Base-by-base conservation (phyloP, 139 green algal genomes). In the Volvox reticuliferus region DNA sequence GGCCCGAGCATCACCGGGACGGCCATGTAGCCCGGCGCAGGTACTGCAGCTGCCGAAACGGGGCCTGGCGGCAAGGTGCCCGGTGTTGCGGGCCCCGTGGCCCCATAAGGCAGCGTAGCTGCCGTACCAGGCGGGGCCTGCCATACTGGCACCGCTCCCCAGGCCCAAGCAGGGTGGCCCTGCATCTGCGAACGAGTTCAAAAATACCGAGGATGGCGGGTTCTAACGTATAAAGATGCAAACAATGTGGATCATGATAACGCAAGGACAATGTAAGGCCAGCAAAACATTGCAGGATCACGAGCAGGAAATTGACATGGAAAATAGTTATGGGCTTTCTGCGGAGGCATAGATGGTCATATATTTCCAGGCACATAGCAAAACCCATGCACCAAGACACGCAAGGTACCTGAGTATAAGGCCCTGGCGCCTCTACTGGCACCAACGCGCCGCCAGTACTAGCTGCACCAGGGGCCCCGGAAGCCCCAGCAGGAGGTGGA, bases 111-210 rank as follows among this genome's bases (percentile, higher is more conserved):
- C 84, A 81, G 32, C 78, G 37, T 26, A 16, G 36, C 78, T 19
- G 78, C 36, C 19, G 78, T 61, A 26, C 81, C 81, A 35, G 63
- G 82, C 1, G 67, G 13, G 28, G 85, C 44, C n/a, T 75, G 86
- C 86, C 86, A 90, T 12, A 90, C 19, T 2, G 86, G 86, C 86
- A 90, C 82, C 20, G 50, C 32, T 17, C 73, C 73, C 86, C 86
- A 90, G 13, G 26, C 86, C 86, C 86, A 90, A 1, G 30, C 24
- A 1, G 24, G 71, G 3, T 89, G 69, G 0, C 69, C 69, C 5
- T 28, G 37, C 13, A 89, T 55, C 62, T 87, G 81, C n/a, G 2
- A 44, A 36, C 12, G 22, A 36, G 44, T 55, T 55, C 44, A 55
- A 14, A 55, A 55, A 9, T 9, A 55, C 44, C 44, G 44, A 9